Conservation (phyloP, 768 basidiomycete species). For the Gloeopeniophorella convolvens region DNA sequence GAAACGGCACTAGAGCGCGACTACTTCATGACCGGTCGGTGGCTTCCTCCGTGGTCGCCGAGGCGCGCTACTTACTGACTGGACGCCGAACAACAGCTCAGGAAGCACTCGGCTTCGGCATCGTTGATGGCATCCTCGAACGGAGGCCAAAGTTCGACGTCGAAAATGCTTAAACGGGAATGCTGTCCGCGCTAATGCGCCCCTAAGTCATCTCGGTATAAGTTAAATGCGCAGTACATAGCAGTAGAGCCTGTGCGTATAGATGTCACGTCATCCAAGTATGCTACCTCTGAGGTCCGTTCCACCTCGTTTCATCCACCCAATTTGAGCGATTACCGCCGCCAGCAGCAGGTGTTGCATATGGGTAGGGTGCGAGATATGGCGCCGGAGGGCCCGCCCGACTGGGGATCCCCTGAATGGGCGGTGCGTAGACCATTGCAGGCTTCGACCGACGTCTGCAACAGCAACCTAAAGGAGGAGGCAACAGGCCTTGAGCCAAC, state of each 20-base stretch:
- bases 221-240: not conserved
- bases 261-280: not conserved
- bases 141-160: constrained; percentile 54
- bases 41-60: constrained; percentile 19
- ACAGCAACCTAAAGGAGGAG: constrained; percentile 4
- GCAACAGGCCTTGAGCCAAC: not conserved
- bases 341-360: not conserved
- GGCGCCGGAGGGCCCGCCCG: not conserved
- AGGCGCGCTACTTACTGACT: constrained; percentile 14
- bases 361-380: not conserved
- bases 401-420: not conserved
- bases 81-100: constrained; percentile 46
- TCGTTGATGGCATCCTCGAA: constrained; percentile 89
- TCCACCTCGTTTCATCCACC: constrained; percentile 2
- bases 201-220: not conserved
- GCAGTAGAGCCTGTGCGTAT: too few species aligned
- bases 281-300: not conserved
- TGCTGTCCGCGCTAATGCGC: too few species aligned
- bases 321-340: not conserved
- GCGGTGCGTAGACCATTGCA: not conserved
- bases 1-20: constrained; percentile 89
- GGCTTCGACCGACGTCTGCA: not conserved
- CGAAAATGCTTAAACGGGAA: constrained; percentile 8
- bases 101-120: constrained; percentile 86
- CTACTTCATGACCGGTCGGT: constrained; percentile 87